These are phyloP conservation scores for Paracorniculantispora psalliotae DNA, from an alignment of 2,329 filamentous ascomycete species.

Conservation along the genomic window DNA sequence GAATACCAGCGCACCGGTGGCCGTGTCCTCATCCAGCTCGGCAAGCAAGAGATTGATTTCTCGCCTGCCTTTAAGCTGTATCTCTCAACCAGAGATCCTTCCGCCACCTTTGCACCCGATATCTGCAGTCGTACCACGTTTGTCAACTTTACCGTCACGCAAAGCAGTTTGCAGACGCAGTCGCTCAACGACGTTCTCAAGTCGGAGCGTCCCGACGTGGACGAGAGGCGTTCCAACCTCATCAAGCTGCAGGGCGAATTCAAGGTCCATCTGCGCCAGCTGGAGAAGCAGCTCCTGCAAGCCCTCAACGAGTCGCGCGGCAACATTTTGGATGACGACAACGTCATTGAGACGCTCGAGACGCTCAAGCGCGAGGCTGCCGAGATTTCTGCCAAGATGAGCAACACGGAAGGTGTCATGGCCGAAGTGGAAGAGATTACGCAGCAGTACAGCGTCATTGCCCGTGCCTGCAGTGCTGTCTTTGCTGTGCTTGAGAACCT, in stretches of 20 bases:
- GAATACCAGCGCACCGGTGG: constrained; percentile 98
- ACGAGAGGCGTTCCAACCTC: constrained; percentile 91
- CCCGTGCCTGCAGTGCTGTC: constrained; percentile 90
- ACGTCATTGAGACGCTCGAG: constrained; percentile 95
- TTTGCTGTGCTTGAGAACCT: constrained; percentile 96
- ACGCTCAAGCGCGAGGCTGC: constrained; percentile 96
- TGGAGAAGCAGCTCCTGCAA: constrained; percentile 90
- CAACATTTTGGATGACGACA: constrained; percentile 97
- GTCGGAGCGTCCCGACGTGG: constrained; percentile 93
- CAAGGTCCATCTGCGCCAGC: constrained; percentile 91
- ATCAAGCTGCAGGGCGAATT: constrained; percentile 99
- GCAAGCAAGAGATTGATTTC: constrained; percentile 98
- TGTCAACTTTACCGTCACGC: constrained; percentile 98
- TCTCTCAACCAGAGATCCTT: constrained; percentile 91
- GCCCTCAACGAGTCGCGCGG: constrained; percentile 95
- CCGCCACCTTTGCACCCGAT: constrained; percentile 89
- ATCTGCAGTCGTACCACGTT: constrained; percentile 98
- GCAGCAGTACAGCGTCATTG: constrained; percentile 87
- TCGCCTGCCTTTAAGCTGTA: constrained; percentile 95
- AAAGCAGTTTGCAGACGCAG: constrained; percentile 97
- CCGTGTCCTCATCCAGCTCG: constrained; percentile 94
- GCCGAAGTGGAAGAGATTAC: constrained; percentile 95
- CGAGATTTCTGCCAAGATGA: constrained; percentile 94
- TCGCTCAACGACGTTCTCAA: constrained; percentile 97
- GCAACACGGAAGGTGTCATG: constrained; percentile 96